These are phyloP conservation scores for Tothia fuscella DNA, from an alignment of 2,329 filamentous ascomycete species.

Conservation along the genomic window DNA sequence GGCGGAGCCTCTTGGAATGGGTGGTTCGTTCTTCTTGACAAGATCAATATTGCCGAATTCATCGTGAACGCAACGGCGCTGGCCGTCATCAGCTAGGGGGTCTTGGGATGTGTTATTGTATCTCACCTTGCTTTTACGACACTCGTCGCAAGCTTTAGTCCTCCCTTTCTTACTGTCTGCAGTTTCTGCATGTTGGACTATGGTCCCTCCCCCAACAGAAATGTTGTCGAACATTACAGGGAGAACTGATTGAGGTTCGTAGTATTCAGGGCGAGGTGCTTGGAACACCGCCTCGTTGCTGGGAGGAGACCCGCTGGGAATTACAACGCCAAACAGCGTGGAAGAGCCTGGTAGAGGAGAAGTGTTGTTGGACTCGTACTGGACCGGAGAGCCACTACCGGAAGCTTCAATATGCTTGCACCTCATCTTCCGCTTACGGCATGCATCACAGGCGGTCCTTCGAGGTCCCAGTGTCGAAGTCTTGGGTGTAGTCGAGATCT, in stretches of 20 bases:
- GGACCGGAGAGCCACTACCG: no score
- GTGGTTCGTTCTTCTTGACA: conserved; percentile 48
- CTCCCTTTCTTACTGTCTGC: conserved; percentile 43
- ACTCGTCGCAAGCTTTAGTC: conserved; percentile 54
- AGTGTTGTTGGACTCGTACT: no score
- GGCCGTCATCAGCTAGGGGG: conserved; percentile 7
- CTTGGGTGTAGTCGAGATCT: conserved; percentile 34
- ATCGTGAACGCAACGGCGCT: conserved; percentile 57
- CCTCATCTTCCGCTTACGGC: conserved; percentile 48
- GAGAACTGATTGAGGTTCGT: no score
- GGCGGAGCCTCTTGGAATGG: conserved; percentile 43
- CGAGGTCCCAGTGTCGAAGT: conserved; percentile 49
- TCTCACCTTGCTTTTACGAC: conserved; percentile 54
- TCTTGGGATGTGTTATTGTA: not conserved
- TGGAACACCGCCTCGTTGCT: no score
- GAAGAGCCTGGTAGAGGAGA: no score
- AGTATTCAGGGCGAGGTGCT: no score
- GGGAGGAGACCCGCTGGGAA: no score
- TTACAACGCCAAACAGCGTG: no score
- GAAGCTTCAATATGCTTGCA: conserved; percentile 56
- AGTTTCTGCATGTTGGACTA: conserved; percentile 24
- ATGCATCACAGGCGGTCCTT: conserved; percentile 49
- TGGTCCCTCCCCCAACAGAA: no score
- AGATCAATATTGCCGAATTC: conserved; percentile 53
- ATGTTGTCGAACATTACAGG: no score